Base-by-base conservation (phyloP, 805 yeast genomes). In the Candida ortonii region DNA sequence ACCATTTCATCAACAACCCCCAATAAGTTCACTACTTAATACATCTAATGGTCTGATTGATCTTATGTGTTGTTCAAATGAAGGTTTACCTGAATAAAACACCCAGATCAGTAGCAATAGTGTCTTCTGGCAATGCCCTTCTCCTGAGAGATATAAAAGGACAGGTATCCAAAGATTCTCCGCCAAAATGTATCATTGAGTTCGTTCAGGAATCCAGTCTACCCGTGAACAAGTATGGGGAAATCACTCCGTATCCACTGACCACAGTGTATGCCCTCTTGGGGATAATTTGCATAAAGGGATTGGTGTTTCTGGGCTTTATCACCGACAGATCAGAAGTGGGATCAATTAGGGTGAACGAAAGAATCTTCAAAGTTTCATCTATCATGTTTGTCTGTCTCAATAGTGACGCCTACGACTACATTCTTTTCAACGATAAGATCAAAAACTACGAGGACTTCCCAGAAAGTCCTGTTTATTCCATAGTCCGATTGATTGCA, bases 61-160 rank as follows among this genome's bases (percentile, higher is more conserved):
- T n/a, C n/a, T n/a, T n/a, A n/a, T 11, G 22, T 20, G 22, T 20
- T 20, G 22, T 3, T n/a, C n/a, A n/a, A 4, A 84, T 84, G 88
- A 71, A 64, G 55, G 69, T 84, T 9, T 78, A 68, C 56, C 67
- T 83, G 34, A 76, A 82, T 36, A 73, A 70, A 37, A 56, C 66
- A 21, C 90, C 93, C 2, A 65, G 96, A 35, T 72, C 89, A 8
- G 65, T 85, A 38, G 81, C 85, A 2, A 64, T 87, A 3, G 73
- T 78, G 3, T 71, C 81, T 14, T 68, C 71, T 27, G 71, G 70
- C 17, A 72, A 67, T 52, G 84, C 80, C 1, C 64, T 87, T 40
- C 65, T 80, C 3, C 66, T 87, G 30, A 67, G 80, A 30, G 77
- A 71, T 41, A 71, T 16, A 41, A 44, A 60, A 37, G 43, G 57